Conservation (phyloP, 441 rosid species). For the Sinapis alba region DNA sequence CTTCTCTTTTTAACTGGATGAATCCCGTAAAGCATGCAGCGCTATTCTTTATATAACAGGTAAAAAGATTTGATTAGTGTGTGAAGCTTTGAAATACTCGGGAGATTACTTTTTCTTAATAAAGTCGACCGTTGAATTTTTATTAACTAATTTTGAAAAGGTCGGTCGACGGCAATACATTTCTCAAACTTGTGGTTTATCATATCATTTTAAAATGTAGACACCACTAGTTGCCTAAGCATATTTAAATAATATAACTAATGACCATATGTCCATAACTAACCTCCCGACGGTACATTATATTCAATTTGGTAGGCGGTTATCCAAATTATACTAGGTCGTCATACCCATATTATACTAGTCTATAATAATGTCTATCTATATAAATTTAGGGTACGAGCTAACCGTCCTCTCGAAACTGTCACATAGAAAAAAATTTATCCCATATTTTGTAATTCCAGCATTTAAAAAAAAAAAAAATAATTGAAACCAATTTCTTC, state of each 20-base stretch:
- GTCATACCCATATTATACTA: background rate
- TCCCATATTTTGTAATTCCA: background rate
- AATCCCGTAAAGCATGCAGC: constrained; percentile 3
- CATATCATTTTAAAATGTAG: background rate
- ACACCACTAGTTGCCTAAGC: background rate
- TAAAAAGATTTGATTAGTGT: background rate
- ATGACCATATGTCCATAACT: background rate
- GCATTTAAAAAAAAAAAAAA: background rate
- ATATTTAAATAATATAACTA: background rate
- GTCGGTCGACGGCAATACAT: constrained; percentile 12
- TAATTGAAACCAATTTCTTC: background rate
- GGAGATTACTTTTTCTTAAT: background rate
- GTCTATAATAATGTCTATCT: background rate
- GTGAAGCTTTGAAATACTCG: background rate
- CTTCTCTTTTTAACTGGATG: background rate
- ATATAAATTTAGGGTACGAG: background rate
- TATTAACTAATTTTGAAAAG: background rate
- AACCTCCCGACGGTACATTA: background rate
- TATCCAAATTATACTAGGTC: background rate
- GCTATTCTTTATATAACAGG: constrained; percentile 2
- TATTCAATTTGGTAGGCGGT: background rate
- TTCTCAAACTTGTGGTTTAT: background rate
- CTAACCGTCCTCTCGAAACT: background rate
- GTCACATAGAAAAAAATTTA: background rate
- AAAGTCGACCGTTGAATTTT: constrained; percentile 9